These are phyloP conservation scores for Arthrobotrys pseudoclavata DNA, from an alignment of 2,329 filamentous ascomycete genomes.

Conservation along the genomic window DNA sequence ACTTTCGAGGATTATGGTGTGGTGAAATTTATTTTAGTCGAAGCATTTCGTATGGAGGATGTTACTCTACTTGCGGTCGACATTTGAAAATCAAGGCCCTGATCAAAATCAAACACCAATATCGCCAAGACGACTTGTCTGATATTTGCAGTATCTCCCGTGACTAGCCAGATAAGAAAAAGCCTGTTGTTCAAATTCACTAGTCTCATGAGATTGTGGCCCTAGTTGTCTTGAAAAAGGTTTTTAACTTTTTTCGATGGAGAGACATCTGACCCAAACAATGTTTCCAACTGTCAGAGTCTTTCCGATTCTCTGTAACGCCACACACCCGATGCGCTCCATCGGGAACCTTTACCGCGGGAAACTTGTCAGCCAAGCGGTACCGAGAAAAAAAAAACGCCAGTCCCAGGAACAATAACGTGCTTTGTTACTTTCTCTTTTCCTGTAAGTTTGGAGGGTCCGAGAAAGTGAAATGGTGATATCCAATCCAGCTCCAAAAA, in stretches of 20 bases:
- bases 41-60: background rate
- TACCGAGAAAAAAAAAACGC: constrained; percentile 35
- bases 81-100: constrained; percentile 9
- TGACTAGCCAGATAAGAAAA: constrained; percentile 35
- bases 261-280: constrained; percentile 16
- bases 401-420: constrained; percentile 40
- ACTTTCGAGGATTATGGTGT: constrained; percentile 35
- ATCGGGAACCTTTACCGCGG: constrained; percentile 17
- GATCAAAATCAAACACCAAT: background rate
- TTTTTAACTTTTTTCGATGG: constrained; percentile 15
- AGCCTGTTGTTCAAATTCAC: background rate
- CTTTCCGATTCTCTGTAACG: constrained; percentile 18
- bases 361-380: constrained; percentile 18
- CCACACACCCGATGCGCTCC: background rate
- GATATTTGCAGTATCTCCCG: constrained; percentile 27
- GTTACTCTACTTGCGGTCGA: background rate
- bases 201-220: constrained; percentile 34
- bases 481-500: background rate
- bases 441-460: constrained; percentile 5
- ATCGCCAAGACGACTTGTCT: constrained; percentile 26
- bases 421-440: constrained; percentile 50
- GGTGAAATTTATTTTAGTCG: constrained; percentile 14
- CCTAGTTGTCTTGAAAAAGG: constrained; percentile 24
- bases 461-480: background rate
- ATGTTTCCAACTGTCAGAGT: background rate